Evolutionary conservation across 495 filamentous ascomycete species (phyloP), one percentile per base, ranked within the genome.

Genomic region (Penicillium diatomitis): DNA sequence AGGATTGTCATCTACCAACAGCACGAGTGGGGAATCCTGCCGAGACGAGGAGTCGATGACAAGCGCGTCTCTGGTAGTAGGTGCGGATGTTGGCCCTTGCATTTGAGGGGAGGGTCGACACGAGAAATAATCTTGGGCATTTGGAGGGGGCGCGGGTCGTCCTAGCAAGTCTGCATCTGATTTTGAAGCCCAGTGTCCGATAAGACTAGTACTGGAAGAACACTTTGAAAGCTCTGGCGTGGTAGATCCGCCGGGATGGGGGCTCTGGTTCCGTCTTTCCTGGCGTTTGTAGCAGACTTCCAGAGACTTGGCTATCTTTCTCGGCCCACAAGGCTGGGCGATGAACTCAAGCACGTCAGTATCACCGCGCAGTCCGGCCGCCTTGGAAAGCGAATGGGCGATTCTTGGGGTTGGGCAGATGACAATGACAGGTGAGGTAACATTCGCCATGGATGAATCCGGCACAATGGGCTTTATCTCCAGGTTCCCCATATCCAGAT

Each of bases 321-420:
- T 53, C 0, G 64, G 64, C 3, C 64, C 64, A 48, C 61, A 67
- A 1, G 64, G 64, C 38, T 67, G 64, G 41, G 61, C 64, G 31
- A 67, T 56, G 29, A 66, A 66, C 27, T 66, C 61, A 30, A 62
- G 53, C 11, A 52, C 38, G 1, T 48, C n/a, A n/a, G 40, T 20
- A 8, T 54, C 9, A 1, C 29, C 46, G 1, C 41, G 48, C 30
- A 47, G 56, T n/a, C 55, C 50, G 12, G 52, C 36, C 1, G 51
- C 41, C 10, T 57, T 48, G 39, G 61, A 64, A 56, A 66, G 54
- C 35, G 37, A 37, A 38, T 66, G 63, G 0, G 63, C 63, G 42
- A 50, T 52, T 35, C 64, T 56, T 2, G 63, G 63, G 0, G 56
- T 58, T 9, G 60, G 61, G 39, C 61, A 66, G 31, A 66, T 60